Evolutionary conservation across 2,329 filamentous ascomycete species (phyloP).

Genomic region (Chalaropsis thielavioides): DNA sequence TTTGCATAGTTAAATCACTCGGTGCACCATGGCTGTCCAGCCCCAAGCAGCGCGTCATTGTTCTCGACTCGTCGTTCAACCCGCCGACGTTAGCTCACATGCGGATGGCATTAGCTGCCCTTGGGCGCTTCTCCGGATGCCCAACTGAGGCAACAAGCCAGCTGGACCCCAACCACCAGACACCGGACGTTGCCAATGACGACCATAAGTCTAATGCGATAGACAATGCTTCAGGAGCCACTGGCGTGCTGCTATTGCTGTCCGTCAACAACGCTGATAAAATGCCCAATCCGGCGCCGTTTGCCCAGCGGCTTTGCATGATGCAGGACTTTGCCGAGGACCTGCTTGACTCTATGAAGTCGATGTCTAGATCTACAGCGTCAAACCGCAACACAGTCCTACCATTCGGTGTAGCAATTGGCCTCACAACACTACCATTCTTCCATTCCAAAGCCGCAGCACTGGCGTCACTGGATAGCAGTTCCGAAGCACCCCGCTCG

Average conservation of each 20-base stretch:
- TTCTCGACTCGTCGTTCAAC: conserved; percentile 56
- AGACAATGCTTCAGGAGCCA: not conserved
- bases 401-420: conserved; percentile 42
- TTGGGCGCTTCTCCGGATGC: conserved; percentile 20
- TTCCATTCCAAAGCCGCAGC: conserved; percentile 57
- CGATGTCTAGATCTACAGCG: not conserved
- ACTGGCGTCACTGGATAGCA: conserved; percentile 32
- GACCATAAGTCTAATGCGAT: not conserved
- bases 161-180: not conserved
- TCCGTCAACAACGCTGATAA: conserved; percentile 54
- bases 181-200: not conserved
- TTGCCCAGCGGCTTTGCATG: conserved; percentile 52
- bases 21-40: conserved; percentile 1
- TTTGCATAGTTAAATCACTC: conserved; percentile 2
- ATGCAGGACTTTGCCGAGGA: conserved; percentile 56
- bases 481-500: conserved; percentile 26
- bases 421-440: conserved; percentile 55
- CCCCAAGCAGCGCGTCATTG: conserved; percentile 29
- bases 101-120: conserved; percentile 39
- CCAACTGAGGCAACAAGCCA: not conserved
- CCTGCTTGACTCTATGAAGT: conserved; percentile 23
- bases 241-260: conserved; percentile 44
- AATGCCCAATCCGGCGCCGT: conserved; percentile 49
- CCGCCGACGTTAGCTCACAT: conserved; percentile 49
- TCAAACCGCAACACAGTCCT: not conserved